Evolutionary conservation across 768 basidiomycete species (phyloP).

Genomic region (Trametes cubensis): DNA sequence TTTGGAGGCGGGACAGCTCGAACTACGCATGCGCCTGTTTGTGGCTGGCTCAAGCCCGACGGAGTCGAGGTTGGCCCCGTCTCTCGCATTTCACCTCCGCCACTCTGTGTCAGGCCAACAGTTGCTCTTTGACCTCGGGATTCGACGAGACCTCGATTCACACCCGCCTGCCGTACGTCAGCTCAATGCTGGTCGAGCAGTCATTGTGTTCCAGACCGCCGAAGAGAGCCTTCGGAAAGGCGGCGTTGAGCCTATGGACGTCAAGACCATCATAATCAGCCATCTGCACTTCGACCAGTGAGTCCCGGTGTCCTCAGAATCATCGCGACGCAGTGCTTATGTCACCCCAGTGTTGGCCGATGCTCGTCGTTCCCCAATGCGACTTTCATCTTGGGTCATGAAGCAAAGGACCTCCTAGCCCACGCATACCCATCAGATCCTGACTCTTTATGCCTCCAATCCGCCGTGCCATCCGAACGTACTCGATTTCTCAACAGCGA

Average conservation of each 20-base stretch:
- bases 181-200: constrained; percentile 28
- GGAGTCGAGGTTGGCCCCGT: constrained; percentile 40
- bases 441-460: constrained; percentile 30
- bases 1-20: constrained; percentile 53
- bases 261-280: constrained; percentile 50
- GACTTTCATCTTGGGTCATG: constrained; percentile 51
- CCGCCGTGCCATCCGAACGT: constrained; percentile 23
- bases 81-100: constrained; percentile 53
- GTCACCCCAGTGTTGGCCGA: constrained; percentile 42
- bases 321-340: background rate
- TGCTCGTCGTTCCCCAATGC: constrained; percentile 47
- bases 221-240: constrained; percentile 54
- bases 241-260: constrained; percentile 45
- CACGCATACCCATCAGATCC: constrained; percentile 48
- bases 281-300: constrained; percentile 56
- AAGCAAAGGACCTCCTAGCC: constrained; percentile 38
- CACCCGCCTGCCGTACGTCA: constrained; percentile 42
- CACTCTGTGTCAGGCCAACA: constrained; percentile 46
- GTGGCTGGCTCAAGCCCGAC: constrained; percentile 40
- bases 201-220: constrained; percentile 33
- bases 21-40: constrained; percentile 41
- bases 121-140: constrained; percentile 56
- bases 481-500: constrained; percentile 33
- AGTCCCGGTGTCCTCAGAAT: background rate
- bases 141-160: constrained; percentile 49